phyloP scores from a whole-genome alignment of 2,329 filamentous ascomycete species.

The Teratosphaeria pseudoeucalypti region DNA sequence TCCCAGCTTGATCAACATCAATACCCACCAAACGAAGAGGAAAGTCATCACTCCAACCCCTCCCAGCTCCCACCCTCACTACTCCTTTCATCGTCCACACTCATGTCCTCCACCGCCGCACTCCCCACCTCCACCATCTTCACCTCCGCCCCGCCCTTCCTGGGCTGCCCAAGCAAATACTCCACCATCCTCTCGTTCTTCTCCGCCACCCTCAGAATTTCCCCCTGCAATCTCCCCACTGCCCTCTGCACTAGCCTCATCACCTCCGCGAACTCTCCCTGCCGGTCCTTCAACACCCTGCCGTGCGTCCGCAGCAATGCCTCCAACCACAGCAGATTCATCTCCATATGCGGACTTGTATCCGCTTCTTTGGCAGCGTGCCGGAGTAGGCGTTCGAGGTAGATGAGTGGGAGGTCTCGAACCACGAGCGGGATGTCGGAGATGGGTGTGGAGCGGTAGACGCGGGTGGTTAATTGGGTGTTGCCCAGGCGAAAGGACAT shows the following conservation, averaged over 20 bases:
- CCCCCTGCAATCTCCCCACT: constrained; percentile 67
- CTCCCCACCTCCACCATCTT: constrained; percentile 19
- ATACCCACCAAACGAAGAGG: neutral
- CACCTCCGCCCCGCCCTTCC: constrained; percentile 3
- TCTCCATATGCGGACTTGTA: constrained; percentile 85
- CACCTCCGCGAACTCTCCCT: constrained; percentile 71
- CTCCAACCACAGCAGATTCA: constrained; percentile 88
- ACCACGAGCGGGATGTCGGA: constrained; percentile 68
- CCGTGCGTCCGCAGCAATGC: constrained; percentile 72
- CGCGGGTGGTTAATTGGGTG: constrained; percentile 64
- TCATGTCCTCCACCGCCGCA: constrained; percentile 16
- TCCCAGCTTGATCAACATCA: too few relatives aligned
- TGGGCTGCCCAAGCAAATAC: constrained; percentile 49
- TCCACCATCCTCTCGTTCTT: constrained; percentile 85
- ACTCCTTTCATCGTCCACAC: neutral
- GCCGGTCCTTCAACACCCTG: constrained; percentile 70
- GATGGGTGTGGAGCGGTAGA: constrained; percentile 75
- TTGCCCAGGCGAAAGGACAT: constrained; percentile 98
- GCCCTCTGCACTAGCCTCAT: constrained; percentile 73
- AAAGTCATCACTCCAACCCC: neutral
- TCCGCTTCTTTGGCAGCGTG: constrained; percentile 84
- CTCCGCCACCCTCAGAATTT: constrained; percentile 72
- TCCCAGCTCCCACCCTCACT: neutral
- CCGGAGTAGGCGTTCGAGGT: constrained; percentile 72
- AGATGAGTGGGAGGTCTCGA: constrained; percentile 68